These are phyloP conservation scores for Sporisorium reilianum DNA, from an alignment of 1,284 basidiomycete species.

Conservation along the genomic window DNA sequence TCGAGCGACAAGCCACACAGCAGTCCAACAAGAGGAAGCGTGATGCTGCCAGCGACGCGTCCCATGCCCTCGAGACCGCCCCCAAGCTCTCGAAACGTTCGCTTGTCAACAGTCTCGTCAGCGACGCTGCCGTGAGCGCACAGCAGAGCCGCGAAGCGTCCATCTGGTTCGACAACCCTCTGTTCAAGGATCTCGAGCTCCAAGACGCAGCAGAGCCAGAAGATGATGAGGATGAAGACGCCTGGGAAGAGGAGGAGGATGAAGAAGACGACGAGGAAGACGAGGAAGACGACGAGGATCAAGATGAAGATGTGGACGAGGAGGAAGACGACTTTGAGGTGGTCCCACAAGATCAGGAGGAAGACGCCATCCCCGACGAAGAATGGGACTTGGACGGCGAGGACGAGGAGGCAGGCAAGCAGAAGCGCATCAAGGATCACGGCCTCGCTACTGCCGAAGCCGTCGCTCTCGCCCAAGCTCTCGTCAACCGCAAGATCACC, in stretches of 20 bases:
- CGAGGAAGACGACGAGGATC: conserved; percentile 68
- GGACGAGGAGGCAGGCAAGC: conserved; percentile 81
- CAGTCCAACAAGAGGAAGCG: conserved; percentile 59
- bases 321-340: conserved; percentile 65
- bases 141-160: conserved; percentile 73
- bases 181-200: conserved; percentile 82
- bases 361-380: conserved; percentile 80
- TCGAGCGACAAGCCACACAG: conserved; percentile 62
- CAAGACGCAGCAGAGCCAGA: conserved; percentile 71
- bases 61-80: conserved; percentile 7
- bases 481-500: conserved; percentile 92
- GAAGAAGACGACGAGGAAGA: conserved; percentile 66
- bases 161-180: conserved; percentile 94
- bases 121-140: conserved; percentile 41
- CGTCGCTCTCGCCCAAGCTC: conserved; percentile 87
- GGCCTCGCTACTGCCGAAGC: conserved; percentile 92
- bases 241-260: conserved; percentile 39
- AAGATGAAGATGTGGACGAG: conserved; percentile 59
- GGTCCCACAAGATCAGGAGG: conserved; percentile 69
- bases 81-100: conserved; percentile 48
- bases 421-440: conserved; percentile 79
- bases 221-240: conserved; percentile 67
- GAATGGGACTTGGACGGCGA: conserved; percentile 84
- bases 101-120: conserved; percentile 50
- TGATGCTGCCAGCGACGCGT: conserved; percentile 11